Conservation (phyloP, 176 grass and related monocot species). For the Eragrostis nindensis region DNA sequence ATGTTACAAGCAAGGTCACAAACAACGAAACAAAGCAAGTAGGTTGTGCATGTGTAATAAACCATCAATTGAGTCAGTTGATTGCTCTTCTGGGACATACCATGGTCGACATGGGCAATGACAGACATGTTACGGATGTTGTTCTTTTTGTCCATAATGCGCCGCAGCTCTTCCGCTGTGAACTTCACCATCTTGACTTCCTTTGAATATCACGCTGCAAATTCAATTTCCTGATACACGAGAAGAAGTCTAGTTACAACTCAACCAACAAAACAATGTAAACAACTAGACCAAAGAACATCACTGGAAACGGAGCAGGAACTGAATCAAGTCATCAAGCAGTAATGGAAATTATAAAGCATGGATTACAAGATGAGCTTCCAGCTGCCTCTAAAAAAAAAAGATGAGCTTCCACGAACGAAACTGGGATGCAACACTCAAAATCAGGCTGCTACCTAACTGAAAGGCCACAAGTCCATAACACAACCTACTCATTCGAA, state of each 20-base stretch:
- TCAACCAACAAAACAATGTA: not conserved
- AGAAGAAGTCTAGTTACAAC: not conserved
- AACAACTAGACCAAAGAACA: not conserved
- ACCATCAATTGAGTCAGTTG: not conserved
- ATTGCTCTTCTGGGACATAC: conserved; percentile 29
- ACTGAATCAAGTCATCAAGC: not conserved
- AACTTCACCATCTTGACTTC: conserved; percentile 93
- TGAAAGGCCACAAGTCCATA: not conserved
- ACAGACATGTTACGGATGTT: conserved; percentile 95
- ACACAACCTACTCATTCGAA: not conserved
- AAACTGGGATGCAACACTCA: not conserved
- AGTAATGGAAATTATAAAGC: not conserved
- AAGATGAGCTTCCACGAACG: not conserved
- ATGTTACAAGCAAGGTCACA: not conserved
- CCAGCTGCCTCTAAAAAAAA: no score
- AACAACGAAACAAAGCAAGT: not conserved
- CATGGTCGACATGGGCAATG: conserved; percentile 89
- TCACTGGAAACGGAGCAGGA: not conserved
- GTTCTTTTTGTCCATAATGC: conserved; percentile 89
- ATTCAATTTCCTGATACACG: conserved; percentile 19
- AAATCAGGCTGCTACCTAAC: not conserved
- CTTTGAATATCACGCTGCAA: conserved; percentile 32
- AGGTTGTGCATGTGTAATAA: not conserved
- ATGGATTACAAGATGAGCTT: not conserved
- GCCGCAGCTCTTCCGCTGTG: conserved; percentile 79